These are phyloP conservation scores for Podaxis sp. DNA, from an alignment of 768 basidiomycete genomes.

Conservation along the genomic window DNA sequence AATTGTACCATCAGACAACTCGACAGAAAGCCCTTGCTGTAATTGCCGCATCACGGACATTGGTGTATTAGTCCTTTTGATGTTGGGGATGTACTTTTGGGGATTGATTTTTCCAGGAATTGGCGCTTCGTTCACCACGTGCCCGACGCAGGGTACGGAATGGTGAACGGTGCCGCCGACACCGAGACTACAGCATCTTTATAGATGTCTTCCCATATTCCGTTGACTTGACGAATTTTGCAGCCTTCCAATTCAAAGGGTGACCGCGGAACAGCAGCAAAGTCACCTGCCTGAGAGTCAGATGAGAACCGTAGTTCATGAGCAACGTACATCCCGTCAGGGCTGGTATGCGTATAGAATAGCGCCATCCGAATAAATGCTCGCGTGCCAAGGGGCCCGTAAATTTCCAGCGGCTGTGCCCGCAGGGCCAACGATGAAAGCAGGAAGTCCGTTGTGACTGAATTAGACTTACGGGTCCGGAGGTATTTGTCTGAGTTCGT, in stretches of 20 bases:
- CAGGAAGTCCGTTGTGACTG: background rate
- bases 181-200: conserved; percentile 56
- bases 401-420: conserved; percentile 72
- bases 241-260: conserved; percentile 59
- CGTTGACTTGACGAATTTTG: conserved; percentile 59
- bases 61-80: conserved; percentile 69
- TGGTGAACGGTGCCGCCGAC: conserved; percentile 75
- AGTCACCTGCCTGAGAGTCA: conserved; percentile 56
- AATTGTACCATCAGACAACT: conserved; percentile 69
- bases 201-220: conserved; percentile 69
- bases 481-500: conserved; percentile 37
- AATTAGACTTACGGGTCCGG: conserved; percentile 30
- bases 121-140: conserved; percentile 67
- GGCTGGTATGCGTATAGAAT: conserved; percentile 63
- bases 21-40: conserved; percentile 62
- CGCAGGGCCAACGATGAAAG: background rate
- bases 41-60: conserved; percentile 67
- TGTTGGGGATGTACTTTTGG: conserved; percentile 59
- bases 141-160: conserved; percentile 81
- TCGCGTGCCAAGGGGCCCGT: conserved; percentile 82
- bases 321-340: conserved; percentile 70
- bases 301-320: conserved; percentile 74
- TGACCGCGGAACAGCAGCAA: conserved; percentile 45
- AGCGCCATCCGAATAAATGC: conserved; percentile 75
- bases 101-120: conserved; percentile 80